Evolutionary conservation across 495 filamentous ascomycete species (phyloP).

Genomic region (Hypomontagnella submonticulosa): DNA sequence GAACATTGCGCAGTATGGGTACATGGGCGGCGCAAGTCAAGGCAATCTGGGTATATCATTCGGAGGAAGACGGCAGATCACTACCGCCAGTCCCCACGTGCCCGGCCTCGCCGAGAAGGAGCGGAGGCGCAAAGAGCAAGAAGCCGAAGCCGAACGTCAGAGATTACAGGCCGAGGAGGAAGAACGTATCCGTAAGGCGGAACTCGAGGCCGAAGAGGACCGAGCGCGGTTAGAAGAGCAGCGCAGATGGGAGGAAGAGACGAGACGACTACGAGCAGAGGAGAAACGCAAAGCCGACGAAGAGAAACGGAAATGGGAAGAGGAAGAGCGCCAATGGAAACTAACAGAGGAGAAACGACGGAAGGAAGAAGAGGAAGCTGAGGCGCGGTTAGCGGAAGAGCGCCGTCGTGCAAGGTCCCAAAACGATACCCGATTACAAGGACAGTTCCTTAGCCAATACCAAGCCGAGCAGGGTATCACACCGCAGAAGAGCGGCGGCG

Average conservation of each 20-base stretch:
- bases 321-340: constrained; percentile 85
- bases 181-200: constrained; percentile 66
- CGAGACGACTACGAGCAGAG: constrained; percentile 71
- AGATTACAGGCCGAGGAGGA: constrained; percentile 73
- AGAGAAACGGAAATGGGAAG: constrained; percentile 84
- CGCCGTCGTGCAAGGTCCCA: constrained; percentile 67
- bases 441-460: constrained; percentile 88
- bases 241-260: constrained; percentile 82
- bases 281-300: constrained; percentile 76
- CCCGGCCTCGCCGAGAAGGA: constrained; percentile 73
- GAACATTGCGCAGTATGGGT: constrained; percentile 99
- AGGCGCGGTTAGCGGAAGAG: constrained; percentile 73
- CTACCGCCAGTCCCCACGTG: constrained; percentile 79
- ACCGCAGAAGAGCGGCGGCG: constrained; percentile 47
- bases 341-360: constrained; percentile 79
- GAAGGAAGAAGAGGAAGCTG: constrained; percentile 77
- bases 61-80: constrained; percentile 92
- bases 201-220: constrained; percentile 77
- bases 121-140: constrained; percentile 62
- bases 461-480: constrained; percentile 66
- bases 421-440: constrained; percentile 75
- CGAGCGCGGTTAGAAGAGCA: constrained; percentile 75
- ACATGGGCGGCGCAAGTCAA: constrained; percentile 97
- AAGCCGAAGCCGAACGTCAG: constrained; percentile 67
- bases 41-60: constrained; percentile 94